Conservation (phyloP, 345 rosid species). For the Garcia nutans region DNA sequence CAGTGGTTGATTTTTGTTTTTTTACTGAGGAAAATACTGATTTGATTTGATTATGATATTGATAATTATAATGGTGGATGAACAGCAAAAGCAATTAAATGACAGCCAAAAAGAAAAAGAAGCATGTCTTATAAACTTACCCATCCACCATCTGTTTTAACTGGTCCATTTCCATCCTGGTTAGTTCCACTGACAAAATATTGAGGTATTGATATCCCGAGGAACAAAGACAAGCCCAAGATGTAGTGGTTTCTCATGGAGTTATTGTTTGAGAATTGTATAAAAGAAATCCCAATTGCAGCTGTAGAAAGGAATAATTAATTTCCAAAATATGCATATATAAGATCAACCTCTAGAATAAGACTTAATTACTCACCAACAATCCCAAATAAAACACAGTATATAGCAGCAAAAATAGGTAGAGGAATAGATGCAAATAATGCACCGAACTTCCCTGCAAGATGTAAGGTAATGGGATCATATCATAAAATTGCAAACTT, state of each 20-base stretch:
- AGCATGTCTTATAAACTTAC: slow-evolving; percentile 42
- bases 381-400: slow-evolving; percentile 83
- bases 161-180: slow-evolving; percentile 70
- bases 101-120: slow-evolving; percentile 6
- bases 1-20: background rate
- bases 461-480: slow-evolving; percentile 4
- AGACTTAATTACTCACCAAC: slow-evolving; percentile 59
- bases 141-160: slow-evolving; percentile 76
- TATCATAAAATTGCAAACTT: slow-evolving; percentile 1
- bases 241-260: slow-evolving; percentile 90
- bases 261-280: slow-evolving; percentile 76
- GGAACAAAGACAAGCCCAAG: slow-evolving; percentile 77
- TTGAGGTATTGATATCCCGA: slow-evolving; percentile 80
- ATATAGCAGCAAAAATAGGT: slow-evolving; percentile 87
- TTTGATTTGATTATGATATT: background rate
- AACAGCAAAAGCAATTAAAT: background rate
- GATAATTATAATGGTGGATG: background rate
- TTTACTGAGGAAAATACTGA: background rate
- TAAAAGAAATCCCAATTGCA: slow-evolving; percentile 82
- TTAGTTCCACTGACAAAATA: slow-evolving; percentile 56
- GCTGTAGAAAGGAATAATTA: slow-evolving; percentile 37
- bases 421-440: slow-evolving; percentile 95
- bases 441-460: slow-evolving; percentile 90
- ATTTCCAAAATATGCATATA: background rate
- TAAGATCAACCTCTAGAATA: background rate